phyloP scores from a whole-genome alignment of 164 flowering plant species.

The Echeveria elegans region DNA sequence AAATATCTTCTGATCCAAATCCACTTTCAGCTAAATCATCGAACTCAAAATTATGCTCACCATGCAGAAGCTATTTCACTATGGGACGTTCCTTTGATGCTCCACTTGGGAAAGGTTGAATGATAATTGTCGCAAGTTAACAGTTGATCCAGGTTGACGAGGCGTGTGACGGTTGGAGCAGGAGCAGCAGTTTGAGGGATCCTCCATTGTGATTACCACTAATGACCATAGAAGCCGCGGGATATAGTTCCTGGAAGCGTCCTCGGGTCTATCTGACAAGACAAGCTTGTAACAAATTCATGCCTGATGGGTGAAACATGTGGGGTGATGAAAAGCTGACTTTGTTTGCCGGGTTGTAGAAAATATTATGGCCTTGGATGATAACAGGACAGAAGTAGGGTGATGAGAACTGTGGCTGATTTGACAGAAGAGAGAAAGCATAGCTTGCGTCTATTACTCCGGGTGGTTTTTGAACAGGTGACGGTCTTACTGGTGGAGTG shows the following conservation, averaged over 20 bases:
- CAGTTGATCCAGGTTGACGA: conserved; percentile 20
- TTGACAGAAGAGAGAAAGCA: conserved; percentile 67
- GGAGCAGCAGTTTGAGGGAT: conserved; percentile 8
- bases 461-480: conserved; percentile 9
- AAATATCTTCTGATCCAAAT: no score
- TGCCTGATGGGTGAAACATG: conserved; percentile 13
- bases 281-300: conserved; percentile 12
- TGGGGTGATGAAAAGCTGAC: no score
- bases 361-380: conserved; percentile 7
- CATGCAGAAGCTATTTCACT: background rate
- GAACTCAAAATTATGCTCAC: background rate
- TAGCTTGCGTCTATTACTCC: conserved; percentile 13
- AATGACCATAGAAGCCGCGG: background rate
- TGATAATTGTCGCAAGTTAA: conserved; percentile 38
- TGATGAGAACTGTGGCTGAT: conserved; percentile 20
- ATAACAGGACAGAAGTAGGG: conserved; percentile 14
- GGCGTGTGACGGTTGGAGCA: conserved; percentile 12
- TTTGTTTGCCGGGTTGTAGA: conserved; percentile 8
- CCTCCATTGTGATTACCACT: conserved; percentile 12
- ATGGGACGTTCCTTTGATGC: conserved; percentile 20
- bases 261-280: conserved; percentile 11
- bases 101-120: conserved; percentile 38
- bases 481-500: background rate
- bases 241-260: background rate
- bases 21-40: no score